These are phyloP conservation scores for Colletotrichum sp. DNA, from an alignment of 2,329 filamentous ascomycete species.

Conservation along the genomic window DNA sequence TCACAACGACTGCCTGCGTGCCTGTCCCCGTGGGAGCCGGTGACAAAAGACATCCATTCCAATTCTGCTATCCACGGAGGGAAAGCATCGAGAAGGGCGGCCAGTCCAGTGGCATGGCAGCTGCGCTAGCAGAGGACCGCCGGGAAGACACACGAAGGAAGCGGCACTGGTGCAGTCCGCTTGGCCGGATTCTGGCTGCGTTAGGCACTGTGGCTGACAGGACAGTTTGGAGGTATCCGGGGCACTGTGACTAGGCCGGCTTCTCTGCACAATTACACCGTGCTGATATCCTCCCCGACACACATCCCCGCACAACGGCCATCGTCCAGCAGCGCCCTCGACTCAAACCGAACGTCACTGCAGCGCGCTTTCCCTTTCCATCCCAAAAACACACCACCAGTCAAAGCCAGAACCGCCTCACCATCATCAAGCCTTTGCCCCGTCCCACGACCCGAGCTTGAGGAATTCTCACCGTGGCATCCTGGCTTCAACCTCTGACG, in stretches of 20 bases:
- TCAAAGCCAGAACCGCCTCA: slow-evolving; percentile 1
- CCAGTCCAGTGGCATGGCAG: not conserved
- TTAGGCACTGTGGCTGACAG: not conserved
- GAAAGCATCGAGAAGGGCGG: not conserved
- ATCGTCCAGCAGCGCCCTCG: not conserved
- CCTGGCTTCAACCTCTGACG: not conserved
- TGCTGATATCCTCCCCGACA: not conserved
- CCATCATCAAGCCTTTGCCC: not conserved
- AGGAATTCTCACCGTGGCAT: not conserved
- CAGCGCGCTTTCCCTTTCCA: not conserved
- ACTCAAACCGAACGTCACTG: not conserved
- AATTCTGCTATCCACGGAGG: not conserved
- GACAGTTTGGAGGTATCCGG: not conserved
- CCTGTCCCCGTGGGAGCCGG: not conserved
- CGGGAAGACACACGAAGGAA: not conserved
- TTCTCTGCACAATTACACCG: rapidly evolving
- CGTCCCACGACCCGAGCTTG: not conserved
- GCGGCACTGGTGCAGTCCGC: not conserved
- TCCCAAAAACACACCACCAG: slow-evolving; percentile 3
- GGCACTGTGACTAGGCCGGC: not conserved
- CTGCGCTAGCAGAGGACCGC: not conserved
- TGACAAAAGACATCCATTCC: not conserved
- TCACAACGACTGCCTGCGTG: not conserved
- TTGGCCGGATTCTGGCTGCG: not conserved
- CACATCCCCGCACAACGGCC: not conserved